Evolutionary conservation across 768 basidiomycete species (phyloP).

Genomic region (Jaapia argillacea): DNA sequence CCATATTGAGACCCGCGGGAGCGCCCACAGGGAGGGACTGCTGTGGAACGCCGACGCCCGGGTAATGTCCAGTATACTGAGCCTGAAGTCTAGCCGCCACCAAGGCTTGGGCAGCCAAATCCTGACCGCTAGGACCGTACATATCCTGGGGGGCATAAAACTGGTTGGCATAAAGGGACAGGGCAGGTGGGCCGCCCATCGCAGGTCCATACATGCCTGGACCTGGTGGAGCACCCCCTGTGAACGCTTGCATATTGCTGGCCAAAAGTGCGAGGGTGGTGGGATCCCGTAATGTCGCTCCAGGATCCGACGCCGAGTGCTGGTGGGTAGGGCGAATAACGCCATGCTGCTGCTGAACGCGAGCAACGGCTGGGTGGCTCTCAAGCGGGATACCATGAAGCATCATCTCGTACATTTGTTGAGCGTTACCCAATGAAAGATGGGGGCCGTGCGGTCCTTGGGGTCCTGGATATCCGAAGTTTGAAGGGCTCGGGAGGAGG

Average conservation of each 20-base stretch:
- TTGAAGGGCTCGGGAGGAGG: slow-evolving; percentile 40
- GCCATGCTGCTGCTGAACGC: slow-evolving; percentile 73
- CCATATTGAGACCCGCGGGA: slow-evolving; percentile 1
- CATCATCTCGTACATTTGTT: slow-evolving; percentile 80
- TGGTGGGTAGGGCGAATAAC: slow-evolving; percentile 68
- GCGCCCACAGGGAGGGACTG: slow-evolving; percentile 7
- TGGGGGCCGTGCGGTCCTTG: slow-evolving; percentile 52
- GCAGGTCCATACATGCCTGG: slow-evolving; percentile 47
- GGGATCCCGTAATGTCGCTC: slow-evolving; percentile 60
- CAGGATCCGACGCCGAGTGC: slow-evolving; percentile 74
- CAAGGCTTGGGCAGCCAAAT: slow-evolving; percentile 46
- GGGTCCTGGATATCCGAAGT: slow-evolving; percentile 25
- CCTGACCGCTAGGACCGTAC: slow-evolving; percentile 30
- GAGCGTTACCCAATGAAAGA: slow-evolving; percentile 62
- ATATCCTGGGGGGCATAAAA: slow-evolving; percentile 57
- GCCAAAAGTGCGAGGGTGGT: slow-evolving; percentile 55
- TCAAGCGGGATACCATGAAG: slow-evolving; percentile 41
- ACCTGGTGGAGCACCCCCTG: slow-evolving; percentile 19
- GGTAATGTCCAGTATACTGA: slow-evolving; percentile 43
- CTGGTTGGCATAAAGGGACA: slow-evolving; percentile 61
- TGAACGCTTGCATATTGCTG: slow-evolving; percentile 45
- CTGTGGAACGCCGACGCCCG: slow-evolving; percentile 13
- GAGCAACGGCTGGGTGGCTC: slow-evolving; percentile 56
- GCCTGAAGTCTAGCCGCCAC: slow-evolving; percentile 47
- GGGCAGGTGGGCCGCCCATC: slow-evolving; percentile 30